Base-by-base conservation (phyloP, 805 yeast species). In the Suhomyces faveliae region DNA sequence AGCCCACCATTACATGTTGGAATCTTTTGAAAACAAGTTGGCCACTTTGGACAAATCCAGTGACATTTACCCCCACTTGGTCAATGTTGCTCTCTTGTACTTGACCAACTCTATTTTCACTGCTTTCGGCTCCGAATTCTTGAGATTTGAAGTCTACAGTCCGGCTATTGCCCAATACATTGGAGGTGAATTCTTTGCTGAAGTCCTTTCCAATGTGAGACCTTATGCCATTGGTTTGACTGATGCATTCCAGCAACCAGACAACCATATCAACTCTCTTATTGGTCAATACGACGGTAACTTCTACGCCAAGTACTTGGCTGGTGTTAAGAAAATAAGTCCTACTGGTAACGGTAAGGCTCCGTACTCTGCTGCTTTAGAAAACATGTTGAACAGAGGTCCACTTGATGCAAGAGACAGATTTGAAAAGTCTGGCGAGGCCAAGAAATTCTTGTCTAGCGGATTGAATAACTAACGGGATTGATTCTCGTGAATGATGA, bases 231-330 rank as follows among this genome's bases (percentile, higher is more conserved):
- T 73, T 48, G 67, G 72, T 8, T 69, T 67, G 50, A 86, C 96
- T 4, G 97, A 90, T 67, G 78, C 95, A 1, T 90, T 90, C 75
- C 81, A 85, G 67, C 77, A 86, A 53, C 81, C 89, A 35, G 96
- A 90, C 68, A 85, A 78, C 63, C 79, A 86, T 71, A 77, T 90
- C 61, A 87, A 89, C 64, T 83, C 96, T 0, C 84, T 94, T 4
- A 78, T 90, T 49, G 97, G 97, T 41, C 77, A 74, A 48, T 84
- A 78, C 67, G 83, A 87, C 57, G 97, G 97, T 49, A 84, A 90
- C 64, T 83, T 88, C 48, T 90, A 89, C 70, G 83, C 83, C 61
- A 83, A 87, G 64, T 89, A 89, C 70, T 85, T 84, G 61, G 68
- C 61, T 21, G 71, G 73, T 47, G 85, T 84, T 50, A 75, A 77